Evolutionary conservation across 1,284 basidiomycete genomes (phyloP), one percentile per base, ranked within the genome.

Genomic region (Inonotus obliquus): DNA sequence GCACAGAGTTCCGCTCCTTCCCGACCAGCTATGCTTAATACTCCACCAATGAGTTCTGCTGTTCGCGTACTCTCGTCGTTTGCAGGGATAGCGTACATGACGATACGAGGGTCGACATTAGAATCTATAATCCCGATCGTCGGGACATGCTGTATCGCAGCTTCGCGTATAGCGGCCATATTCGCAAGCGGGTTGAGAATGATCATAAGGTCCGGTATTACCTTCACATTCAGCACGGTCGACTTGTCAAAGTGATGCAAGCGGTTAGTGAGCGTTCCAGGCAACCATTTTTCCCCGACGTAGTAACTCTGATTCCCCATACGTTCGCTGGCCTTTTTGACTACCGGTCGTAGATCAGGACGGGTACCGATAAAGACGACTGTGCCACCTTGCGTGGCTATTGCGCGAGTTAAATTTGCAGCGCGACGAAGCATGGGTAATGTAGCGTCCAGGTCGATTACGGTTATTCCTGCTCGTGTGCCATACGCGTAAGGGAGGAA

Each of bases 31-130:
- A 97, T 85, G 67, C 93, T 94, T 57, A 99, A 79, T 7, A 98
- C 85, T 25, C 95, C 96, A 2, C 90, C 85, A 65, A 99, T 84
- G 38, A 99, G 79, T 71, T 98, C 96, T 49, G 93, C 91, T 19
- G 94, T 91, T 58, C 95, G 85, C 9, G 90, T 83, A 71, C 88
- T 93, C 76, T 98, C 96, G 77, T 98, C 96, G 74, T 99, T 99
- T 41, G 94, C 96, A 0, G 96, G 96, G 69, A 99, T 98, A 38
- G 97, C 91, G 75, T 98, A 99, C 81, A 98, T 98, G 63, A 99
- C 96, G 39, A 95, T 81, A 19, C 97, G 87, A 4, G 97, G 97
- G 75, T 99, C 97, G 44, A 89, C 92, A 73, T 99, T 94, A 29
- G 94, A 92, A 76, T 99, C 97, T 63, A 96, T 85, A 65, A 99